Base-by-base conservation (phyloP, 164 flowering plant genomes). In the Santalum album region DNA sequence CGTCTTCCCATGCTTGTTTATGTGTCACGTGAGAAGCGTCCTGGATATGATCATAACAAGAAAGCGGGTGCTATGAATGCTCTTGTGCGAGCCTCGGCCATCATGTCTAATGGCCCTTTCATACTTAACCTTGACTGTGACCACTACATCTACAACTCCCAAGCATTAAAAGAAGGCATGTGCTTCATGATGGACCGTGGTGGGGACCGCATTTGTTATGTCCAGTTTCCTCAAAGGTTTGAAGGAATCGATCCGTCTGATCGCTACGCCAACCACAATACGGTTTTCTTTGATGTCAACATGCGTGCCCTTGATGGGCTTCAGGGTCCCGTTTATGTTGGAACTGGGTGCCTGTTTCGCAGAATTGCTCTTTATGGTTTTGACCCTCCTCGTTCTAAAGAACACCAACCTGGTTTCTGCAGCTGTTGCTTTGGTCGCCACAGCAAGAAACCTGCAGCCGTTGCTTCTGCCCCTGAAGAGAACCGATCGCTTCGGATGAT, bases 11-110 rank as follows among this genome's bases (percentile, higher is more conserved):
- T 86, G 77, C 71, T 89, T 25, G 94, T 88, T 17, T 87, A 87
- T 45, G 76, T 87, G 42, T 81, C 90, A 17, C 87, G 96, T 22
- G 96, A 87, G 55, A 86, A 88, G 65, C 88, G 96, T 4, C 94
- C 87, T 25, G 96, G 96, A 10, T 89, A 82, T 67, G 96, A 89
- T 55, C 96, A 89, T 67, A 89, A 89, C 79, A 89, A 89, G 75
- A 89, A 89, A 62, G 95, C 96, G 7, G 96, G 96, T 0, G 96
- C 96, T 49, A 88, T 88, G 96, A 88, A 88, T 57, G 91, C 94
- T 5, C 72, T 88, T 22, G 96, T 89, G 56, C 84, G 96, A 25
- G 86, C 87, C 48, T 89, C 96, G 5, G 95, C 96, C 1, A 73
- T 89, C 56, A 78, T 86, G 87, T 84, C 96, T 12, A 89, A 89